These are phyloP conservation scores for Pythium aquatile DNA, from an alignment of 352 stramenopile genomes.

Conservation along the genomic window DNA sequence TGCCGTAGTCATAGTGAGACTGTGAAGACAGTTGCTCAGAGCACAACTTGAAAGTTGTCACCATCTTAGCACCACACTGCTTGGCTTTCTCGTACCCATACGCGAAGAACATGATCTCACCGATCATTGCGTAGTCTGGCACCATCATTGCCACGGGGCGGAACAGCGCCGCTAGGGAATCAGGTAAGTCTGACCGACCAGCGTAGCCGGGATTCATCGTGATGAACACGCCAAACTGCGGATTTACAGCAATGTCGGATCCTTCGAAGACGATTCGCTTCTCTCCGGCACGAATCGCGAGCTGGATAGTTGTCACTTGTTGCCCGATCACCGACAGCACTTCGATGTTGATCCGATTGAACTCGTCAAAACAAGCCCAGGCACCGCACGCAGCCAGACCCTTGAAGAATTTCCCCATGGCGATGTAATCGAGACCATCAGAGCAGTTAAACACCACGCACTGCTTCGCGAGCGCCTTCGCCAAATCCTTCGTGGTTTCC, in stretches of 20 bases:
- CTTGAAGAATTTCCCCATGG: conserved; percentile 95
- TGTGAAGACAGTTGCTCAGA: conserved; percentile 94
- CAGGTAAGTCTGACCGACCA: conserved; percentile 91
- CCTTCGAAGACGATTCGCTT: conserved; percentile 93
- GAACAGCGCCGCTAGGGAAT: conserved; percentile 95
- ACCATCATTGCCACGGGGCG: conserved; percentile 97
- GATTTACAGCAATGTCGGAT: conserved; percentile 92
- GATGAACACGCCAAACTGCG: conserved; percentile 94
- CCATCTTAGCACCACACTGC: conserved; percentile 94
- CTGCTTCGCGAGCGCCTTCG: conserved; percentile 93
- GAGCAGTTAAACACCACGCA: conserved; percentile 97
- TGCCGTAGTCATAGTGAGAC: conserved; percentile 96
- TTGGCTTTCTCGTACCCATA: conserved; percentile 94
- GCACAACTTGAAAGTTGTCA: conserved; percentile 95
- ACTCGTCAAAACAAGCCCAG: conserved; percentile 96
- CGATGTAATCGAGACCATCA: conserved; percentile 93
- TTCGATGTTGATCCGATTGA: conserved; percentile 96
- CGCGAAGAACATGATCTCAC: conserved; percentile 96
- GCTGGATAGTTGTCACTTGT: conserved; percentile 84
- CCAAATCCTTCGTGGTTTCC: conserved; percentile 93
- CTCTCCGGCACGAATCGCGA: conserved; percentile 84
- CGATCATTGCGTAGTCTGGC: conserved; percentile 94
- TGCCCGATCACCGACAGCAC: conserved; percentile 85
- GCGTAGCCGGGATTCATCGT: conserved; percentile 97
- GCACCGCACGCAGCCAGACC: conserved; percentile 90